These are phyloP conservation scores for Babesia gibsoni DNA, from an alignment of 169 alveolate genomes.

Conservation along the genomic window DNA sequence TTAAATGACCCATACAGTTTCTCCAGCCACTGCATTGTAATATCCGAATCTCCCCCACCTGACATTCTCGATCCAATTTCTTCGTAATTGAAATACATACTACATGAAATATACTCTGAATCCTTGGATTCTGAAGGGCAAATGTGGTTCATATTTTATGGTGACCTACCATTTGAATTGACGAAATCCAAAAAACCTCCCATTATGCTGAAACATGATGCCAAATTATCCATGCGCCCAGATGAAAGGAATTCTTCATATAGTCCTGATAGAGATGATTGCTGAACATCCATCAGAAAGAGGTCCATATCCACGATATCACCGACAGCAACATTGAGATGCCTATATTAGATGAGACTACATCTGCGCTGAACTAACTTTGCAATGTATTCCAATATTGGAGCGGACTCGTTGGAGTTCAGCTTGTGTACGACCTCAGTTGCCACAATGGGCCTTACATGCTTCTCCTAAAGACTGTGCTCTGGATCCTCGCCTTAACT, in stretches of 20 bases:
- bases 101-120: slow-evolving; percentile 23
- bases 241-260: slow-evolving; percentile 92
- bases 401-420: background rate
- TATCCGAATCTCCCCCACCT: slow-evolving; percentile 67
- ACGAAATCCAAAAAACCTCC: slow-evolving; percentile 65
- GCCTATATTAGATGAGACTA: slow-evolving; percentile 23
- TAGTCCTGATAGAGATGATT: slow-evolving; percentile 88
- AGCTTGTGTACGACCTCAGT: slow-evolving; percentile 55
- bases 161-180: slow-evolving; percentile 23
- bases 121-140: slow-evolving; percentile 1
- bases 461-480: slow-evolving; percentile 80
- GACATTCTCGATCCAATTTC: slow-evolving; percentile 73
- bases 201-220: slow-evolving; percentile 61
- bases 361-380: slow-evolving; percentile 13
- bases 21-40: slow-evolving; percentile 61
- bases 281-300: slow-evolving; percentile 88
- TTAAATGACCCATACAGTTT: slow-evolving; percentile 44
- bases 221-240: slow-evolving; percentile 91
- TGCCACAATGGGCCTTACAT: slow-evolving; percentile 82
- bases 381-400: slow-evolving; percentile 32
- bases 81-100: slow-evolving; percentile 53
- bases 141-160: background rate
- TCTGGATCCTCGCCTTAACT: background rate
- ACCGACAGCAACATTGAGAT: slow-evolving; percentile 60
- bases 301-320: slow-evolving; percentile 85